These are phyloP conservation scores for Deuterostichococcus epilithicus DNA, from an alignment of 139 green algal species.

Conservation along the genomic window DNA sequence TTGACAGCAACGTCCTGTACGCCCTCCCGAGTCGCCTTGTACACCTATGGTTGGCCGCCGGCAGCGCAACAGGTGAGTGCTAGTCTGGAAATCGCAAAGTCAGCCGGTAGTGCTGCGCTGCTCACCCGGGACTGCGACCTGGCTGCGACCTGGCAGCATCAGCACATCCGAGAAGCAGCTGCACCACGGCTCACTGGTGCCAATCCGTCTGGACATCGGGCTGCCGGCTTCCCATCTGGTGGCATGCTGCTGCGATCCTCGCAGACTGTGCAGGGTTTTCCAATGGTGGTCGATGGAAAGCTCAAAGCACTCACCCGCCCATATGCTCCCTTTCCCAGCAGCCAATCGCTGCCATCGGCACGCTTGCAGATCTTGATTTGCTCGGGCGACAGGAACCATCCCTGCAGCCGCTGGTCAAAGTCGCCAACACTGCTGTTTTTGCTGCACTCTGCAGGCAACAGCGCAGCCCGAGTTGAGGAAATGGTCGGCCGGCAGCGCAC, in stretches of 20 bases:
- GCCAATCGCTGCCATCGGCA: conserved; percentile 18
- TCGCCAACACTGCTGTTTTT: background rate
- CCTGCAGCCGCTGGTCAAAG: background rate
- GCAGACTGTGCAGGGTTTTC: no score
- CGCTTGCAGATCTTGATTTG: conserved; percentile 24
- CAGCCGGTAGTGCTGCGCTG: no score
- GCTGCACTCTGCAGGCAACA: background rate
- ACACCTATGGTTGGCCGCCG: background rate
- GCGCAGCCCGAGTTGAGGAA: background rate
- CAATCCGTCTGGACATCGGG: no score
- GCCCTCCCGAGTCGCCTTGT: background rate
- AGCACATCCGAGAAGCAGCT: no score
- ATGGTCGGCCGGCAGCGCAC: no score
- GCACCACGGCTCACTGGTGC: no score
- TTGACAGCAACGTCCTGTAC: background rate
- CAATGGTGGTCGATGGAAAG: no score
- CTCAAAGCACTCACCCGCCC: conserved; percentile 19
- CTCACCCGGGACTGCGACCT: no score
- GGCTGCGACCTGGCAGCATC: no score
- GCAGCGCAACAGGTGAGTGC: no score
- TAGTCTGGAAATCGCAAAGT: background rate
- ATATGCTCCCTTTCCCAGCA: conserved; percentile 26
- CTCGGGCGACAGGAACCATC: conserved; percentile 1
- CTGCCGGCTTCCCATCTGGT: no score
- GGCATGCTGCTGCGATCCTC: no score